Evolutionary conservation across 2,329 filamentous ascomycete genomes (phyloP), one percentile per base, ranked within the genome.

Genomic region (Rasamsonia emersonii): DNA sequence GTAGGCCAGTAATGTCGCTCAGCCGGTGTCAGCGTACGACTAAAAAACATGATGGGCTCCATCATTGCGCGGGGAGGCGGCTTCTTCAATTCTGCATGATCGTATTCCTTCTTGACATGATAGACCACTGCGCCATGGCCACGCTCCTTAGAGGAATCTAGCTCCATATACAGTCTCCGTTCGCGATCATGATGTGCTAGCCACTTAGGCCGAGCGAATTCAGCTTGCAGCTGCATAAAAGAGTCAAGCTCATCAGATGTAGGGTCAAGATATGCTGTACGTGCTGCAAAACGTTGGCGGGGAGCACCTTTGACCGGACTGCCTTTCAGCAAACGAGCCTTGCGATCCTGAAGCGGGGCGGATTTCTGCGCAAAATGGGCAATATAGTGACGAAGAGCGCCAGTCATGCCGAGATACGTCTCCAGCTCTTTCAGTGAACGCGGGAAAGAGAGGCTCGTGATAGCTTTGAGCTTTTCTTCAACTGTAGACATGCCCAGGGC

Each of bases 81-180:
- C 9, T 16, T 15, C 9, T 13, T 11, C 8, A 27, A 14, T 20
- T 18, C 19, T n/a, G 4, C 9, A 15, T 17, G 8, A 15, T 5
- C 13, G 13, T 24, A 33, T 4, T 28, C 10, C 4, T 33, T 14
- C 16, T 16, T 27, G 4, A 27, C n/a, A 16, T 33, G 30, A 15
- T 20, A 33, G 5, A 33, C 9, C 30, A 33, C 26, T n/a, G 30
- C 30, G 4, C 30, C 30, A 27, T 25, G 24, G 30, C 30, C 30
- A 9, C 16, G 16, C 10, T 27, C 30, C 11, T 33, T 33, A 4
- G 20, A 33, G 5, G 30, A 21, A 27, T 33, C 30, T 9, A 33
- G 16, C 15, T 33, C 16, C 4, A 27, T 27, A 17, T 25, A 33
- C 6, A 27, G 13, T 4, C 8, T 5, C 20, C 19, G 14, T 4